A percentile compares a stretch with the other conserved stretches of the same genome.
phyloP scores from a whole-genome alignment of 1,284 basidiomycete genomes.

The Malassezia pachydermatis region DNA sequence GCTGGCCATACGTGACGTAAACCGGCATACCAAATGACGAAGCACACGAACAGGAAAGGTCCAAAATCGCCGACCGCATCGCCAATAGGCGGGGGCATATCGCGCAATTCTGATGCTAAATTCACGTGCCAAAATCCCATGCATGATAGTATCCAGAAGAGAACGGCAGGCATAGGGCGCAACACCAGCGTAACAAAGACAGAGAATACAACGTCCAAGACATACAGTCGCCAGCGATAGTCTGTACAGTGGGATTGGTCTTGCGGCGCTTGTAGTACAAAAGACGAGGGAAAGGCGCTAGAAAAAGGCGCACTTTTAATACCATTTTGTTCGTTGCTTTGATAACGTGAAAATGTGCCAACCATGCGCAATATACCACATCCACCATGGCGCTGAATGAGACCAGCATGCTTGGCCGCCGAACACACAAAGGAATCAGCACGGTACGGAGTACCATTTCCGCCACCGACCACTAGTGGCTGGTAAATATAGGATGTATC shows the following conservation, averaged over 20 bases:
- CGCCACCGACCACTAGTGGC: conserved; percentile 73
- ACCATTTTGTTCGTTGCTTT: conserved; percentile 57
- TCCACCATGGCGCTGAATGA: conserved; percentile 62
- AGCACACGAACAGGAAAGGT: conserved; percentile 66
- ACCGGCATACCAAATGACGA: conserved; percentile 67
- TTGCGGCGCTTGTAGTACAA: conserved; percentile 50
- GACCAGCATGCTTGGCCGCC: conserved; percentile 64
- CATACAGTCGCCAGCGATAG: conserved; percentile 52
- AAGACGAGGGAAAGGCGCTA: conserved; percentile 61
- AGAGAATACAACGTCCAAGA: conserved; percentile 47
- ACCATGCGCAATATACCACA: conserved; percentile 63
- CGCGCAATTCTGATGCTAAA: conserved; percentile 66
- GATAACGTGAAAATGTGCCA: conserved; percentile 63
- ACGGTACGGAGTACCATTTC: conserved; percentile 58
- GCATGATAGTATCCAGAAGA: conserved; percentile 61
- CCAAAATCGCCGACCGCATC: conserved; percentile 66
- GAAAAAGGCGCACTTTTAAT: conserved; percentile 64
- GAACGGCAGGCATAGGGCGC: conserved; percentile 61
- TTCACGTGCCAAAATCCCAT: conserved; percentile 79
- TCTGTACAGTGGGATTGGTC: conserved; percentile 59
- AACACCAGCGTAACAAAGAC: conserved; percentile 66
- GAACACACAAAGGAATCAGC: conserved; percentile 77
- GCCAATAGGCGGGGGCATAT: conserved; percentile 53
- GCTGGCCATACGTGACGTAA: conserved; percentile 65
- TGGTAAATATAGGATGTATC: conserved; percentile 58